Percentiles rank a stretch among this genome's conserved stretches.
Conservation (phyloP, 129 eudicot species). For the Escallonia rubra region DNA sequence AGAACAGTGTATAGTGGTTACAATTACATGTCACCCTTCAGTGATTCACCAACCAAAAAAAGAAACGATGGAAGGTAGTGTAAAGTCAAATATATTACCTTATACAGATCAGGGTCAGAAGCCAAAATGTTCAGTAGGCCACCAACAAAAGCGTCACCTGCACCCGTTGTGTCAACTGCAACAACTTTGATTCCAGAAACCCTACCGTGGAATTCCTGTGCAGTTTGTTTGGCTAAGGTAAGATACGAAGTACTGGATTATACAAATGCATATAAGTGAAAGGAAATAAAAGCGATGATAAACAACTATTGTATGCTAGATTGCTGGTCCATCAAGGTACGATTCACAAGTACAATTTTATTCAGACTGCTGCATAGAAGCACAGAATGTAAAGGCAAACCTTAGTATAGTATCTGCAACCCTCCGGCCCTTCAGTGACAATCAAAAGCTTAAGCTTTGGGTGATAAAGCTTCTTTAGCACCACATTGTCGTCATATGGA, state of each 20-base stretch:
- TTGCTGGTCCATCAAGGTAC: too few relatives aligned
- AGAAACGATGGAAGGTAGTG: neutral
- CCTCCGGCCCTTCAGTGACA: constrained; percentile 42
- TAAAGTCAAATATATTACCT: constrained; percentile 12
- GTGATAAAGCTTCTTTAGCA: constrained; percentile 36
- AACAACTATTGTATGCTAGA: too few relatives aligned
- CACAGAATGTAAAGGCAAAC: constrained; percentile 9
- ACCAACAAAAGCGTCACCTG: constrained; percentile 61
- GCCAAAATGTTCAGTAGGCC: constrained; percentile 35
- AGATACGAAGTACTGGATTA: too few relatives aligned
- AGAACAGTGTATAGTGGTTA: neutral
- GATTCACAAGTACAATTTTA: neutral
- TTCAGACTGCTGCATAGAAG: neutral
- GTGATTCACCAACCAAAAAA: neutral
- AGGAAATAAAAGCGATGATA: neutral
- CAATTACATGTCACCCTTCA: neutral
- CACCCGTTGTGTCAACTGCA: constrained; percentile 52
- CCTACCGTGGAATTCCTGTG: constrained; percentile 46
- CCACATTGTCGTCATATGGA: constrained; percentile 36
- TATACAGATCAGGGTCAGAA: constrained; percentile 21
- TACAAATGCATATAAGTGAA: neutral
- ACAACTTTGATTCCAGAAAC: constrained; percentile 36
- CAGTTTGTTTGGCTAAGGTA: neutral
- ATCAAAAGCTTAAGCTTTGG: constrained; percentile 39
- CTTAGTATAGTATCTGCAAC: constrained; percentile 58